phyloP scores from a whole-genome alignment of 2,329 filamentous ascomycete genomes.

The Fusarium algeriense region DNA sequence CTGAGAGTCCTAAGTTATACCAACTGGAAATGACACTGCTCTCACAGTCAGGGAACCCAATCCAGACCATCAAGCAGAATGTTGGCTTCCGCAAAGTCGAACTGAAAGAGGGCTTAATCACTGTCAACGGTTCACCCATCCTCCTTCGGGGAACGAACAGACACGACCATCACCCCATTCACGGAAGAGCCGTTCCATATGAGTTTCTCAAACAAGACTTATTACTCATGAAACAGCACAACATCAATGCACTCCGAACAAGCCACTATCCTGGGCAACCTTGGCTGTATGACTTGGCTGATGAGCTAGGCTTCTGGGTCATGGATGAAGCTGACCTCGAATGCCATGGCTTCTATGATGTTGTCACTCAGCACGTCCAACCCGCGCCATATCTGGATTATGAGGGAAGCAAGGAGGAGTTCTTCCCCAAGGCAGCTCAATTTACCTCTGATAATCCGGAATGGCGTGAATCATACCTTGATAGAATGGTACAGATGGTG shows the following conservation, averaged over 20 bases:
- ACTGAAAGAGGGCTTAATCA: neutral
- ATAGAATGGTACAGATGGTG: conserved; percentile 15
- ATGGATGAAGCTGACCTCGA: conserved; percentile 23
- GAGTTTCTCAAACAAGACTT: conserved; percentile 19
- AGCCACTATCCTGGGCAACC: conserved; percentile 13
- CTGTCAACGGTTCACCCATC: conserved; percentile 1
- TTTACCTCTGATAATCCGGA: conserved; percentile 20
- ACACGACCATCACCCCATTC: conserved; percentile 11
- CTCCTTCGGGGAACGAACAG: conserved; percentile 13
- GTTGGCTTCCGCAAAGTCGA: conserved; percentile 16
- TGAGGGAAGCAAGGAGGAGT: conserved; percentile 21
- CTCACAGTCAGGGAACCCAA: fast-evolving
- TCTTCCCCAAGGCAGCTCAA: conserved; percentile 15
- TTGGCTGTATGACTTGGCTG: conserved; percentile 14
- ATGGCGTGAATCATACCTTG: conserved; percentile 2
- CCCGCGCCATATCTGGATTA: conserved; percentile 18
- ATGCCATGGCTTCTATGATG: conserved; percentile 15
- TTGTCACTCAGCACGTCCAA: conserved; percentile 10
- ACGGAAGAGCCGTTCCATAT: conserved; percentile 11
- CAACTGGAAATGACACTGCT: neutral
- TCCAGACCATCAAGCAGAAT: neutral
- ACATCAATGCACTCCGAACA: conserved; percentile 19
- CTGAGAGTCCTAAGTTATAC: conserved; percentile 2
- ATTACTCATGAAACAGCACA: conserved; percentile 20
- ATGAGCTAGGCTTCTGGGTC: conserved; percentile 19